phyloP scores from a whole-genome alignment of 2,329 filamentous ascomycete species.

The Xylariaceae sp. region DNA sequence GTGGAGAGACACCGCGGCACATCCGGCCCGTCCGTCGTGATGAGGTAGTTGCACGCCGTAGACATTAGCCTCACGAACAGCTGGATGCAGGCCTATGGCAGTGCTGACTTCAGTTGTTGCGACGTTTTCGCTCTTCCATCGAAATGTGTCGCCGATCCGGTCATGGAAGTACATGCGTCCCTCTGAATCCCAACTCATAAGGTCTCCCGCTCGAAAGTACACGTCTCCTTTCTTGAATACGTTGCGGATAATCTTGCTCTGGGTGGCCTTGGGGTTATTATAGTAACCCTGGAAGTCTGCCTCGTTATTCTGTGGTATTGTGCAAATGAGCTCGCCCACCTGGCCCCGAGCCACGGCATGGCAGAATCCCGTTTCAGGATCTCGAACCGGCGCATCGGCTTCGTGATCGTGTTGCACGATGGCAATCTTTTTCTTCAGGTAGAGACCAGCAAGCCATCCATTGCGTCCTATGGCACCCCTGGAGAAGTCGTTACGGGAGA shows the following conservation, averaged over 20 bases:
- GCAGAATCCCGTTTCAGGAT: constrained; percentile 66
- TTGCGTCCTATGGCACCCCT: constrained; percentile 74
- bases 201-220: constrained; percentile 81
- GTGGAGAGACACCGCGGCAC: constrained; percentile 63
- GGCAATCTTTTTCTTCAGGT: constrained; percentile 46
- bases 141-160: constrained; percentile 71
- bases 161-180: constrained; percentile 77
- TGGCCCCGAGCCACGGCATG: constrained; percentile 52
- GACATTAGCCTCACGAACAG: constrained; percentile 73
- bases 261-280: constrained; percentile 64
- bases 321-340: constrained; percentile 70
- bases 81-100: constrained; percentile 60
- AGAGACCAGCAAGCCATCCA: constrained; percentile 54
- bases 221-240: constrained; percentile 72
- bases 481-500: constrained; percentile 64
- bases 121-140: constrained; percentile 80
- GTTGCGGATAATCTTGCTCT: constrained; percentile 66
- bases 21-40: constrained; percentile 80
- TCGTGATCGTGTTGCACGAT: constrained; percentile 68
- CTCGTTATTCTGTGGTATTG: constrained; percentile 60
- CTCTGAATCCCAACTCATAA: constrained; percentile 64
- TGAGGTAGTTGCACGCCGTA: constrained; percentile 76
- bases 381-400: constrained; percentile 61
- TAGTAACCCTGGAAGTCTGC: constrained; percentile 77
- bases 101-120: constrained; percentile 79